Percentiles rank a stretch among this genome's conserved stretches.
These are phyloP conservation scores for Cystobasidium ongulense DNA, from an alignment of 768 basidiomycete genomes.

Conservation along the genomic window DNA sequence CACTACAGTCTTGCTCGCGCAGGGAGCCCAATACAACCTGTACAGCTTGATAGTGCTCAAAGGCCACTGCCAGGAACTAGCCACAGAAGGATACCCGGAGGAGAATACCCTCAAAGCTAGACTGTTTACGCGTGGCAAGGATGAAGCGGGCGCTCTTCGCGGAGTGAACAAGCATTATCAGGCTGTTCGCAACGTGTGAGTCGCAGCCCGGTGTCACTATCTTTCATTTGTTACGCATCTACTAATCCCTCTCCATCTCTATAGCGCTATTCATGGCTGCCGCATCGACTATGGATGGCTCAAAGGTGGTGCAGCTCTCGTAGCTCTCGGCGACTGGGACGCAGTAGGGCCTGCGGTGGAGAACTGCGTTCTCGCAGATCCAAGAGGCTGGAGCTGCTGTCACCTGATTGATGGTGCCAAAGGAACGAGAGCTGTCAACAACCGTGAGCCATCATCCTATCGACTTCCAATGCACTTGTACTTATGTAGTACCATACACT, in stretches of 20 bases:
- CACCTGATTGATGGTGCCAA: conserved; percentile 37
- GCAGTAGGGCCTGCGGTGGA: conserved; percentile 34
- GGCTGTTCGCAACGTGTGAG: conserved; percentile 1
- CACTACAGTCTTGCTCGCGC: conserved; percentile 8
- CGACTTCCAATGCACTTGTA: background rate
- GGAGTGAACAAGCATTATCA: conserved; percentile 25
- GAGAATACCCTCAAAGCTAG: conserved; percentile 44
- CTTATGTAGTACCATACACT: background rate
- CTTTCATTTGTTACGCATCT: conserved; percentile 33
- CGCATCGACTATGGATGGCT: conserved; percentile 44
- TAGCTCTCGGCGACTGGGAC: conserved; percentile 44
- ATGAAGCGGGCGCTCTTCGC: conserved; percentile 41
- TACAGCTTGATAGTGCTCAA: background rate
- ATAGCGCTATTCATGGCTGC: conserved; percentile 44
- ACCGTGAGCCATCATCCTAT: conserved; percentile 6
- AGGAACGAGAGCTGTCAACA: conserved; percentile 34
- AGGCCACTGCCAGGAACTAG: conserved; percentile 44
- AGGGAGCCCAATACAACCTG: conserved; percentile 3
- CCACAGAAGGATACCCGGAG: conserved; percentile 48
- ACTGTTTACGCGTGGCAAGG: conserved; percentile 43
- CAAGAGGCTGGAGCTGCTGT: conserved; percentile 40
- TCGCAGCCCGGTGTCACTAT: background rate
- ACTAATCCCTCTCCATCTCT: conserved; percentile 39
- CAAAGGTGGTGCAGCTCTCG: conserved; percentile 39
- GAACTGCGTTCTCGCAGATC: conserved; percentile 39